A percentile compares a stretch with the other conserved stretches of the same genome.
Conservation (phyloP, 1,139 yeast species). For the Geotrichum restrictum region DNA sequence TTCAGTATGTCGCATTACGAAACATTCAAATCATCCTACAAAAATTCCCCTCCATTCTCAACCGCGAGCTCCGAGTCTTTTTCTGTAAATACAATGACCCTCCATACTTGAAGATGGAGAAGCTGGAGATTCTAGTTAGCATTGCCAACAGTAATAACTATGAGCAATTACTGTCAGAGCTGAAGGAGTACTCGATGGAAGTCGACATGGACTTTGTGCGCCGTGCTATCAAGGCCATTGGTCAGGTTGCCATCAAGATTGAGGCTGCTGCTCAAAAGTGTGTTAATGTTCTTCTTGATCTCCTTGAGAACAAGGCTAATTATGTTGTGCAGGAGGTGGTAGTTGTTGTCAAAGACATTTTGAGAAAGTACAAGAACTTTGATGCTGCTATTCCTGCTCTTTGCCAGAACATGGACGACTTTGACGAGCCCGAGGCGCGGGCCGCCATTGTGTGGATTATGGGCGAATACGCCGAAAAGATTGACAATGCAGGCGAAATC, state of each 20-base stretch:
- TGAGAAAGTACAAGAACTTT: slow-evolving; percentile 68
- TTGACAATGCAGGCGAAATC: slow-evolving; percentile 50
- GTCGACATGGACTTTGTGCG: slow-evolving; percentile 86
- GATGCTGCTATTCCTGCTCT: slow-evolving; percentile 69
- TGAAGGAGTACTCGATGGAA: slow-evolving; percentile 89
- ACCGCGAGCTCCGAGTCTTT: slow-evolving; percentile 81
- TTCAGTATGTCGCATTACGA: slow-evolving; percentile 90
- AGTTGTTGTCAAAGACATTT: slow-evolving; percentile 66
- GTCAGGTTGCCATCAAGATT: slow-evolving; percentile 83
- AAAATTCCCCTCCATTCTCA: slow-evolving; percentile 75
- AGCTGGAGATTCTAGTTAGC: slow-evolving; percentile 83
- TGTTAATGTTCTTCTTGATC: slow-evolving; percentile 69
- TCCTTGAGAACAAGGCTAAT: slow-evolving; percentile 73
- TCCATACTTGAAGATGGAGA: slow-evolving; percentile 84
- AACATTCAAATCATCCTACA: slow-evolving; percentile 88
- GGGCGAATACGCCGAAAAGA: slow-evolving; percentile 81
- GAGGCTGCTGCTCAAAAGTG: slow-evolving; percentile 59
- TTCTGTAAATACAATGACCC: slow-evolving; percentile 95
- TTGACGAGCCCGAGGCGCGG: slow-evolving; percentile 60
- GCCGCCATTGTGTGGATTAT: slow-evolving; percentile 84
- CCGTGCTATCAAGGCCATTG: slow-evolving; percentile 76
- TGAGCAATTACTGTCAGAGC: slow-evolving; percentile 69
- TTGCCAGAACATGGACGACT: slow-evolving; percentile 54
- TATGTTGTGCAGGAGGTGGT: slow-evolving; percentile 77
- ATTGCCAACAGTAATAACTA: slow-evolving; percentile 71